A percentile compares a stretch with the other conserved stretches of the same genome.
These are phyloP conservation scores for Ustilago curta DNA, from an alignment of 1,284 basidiomycete species.

Conservation along the genomic window DNA sequence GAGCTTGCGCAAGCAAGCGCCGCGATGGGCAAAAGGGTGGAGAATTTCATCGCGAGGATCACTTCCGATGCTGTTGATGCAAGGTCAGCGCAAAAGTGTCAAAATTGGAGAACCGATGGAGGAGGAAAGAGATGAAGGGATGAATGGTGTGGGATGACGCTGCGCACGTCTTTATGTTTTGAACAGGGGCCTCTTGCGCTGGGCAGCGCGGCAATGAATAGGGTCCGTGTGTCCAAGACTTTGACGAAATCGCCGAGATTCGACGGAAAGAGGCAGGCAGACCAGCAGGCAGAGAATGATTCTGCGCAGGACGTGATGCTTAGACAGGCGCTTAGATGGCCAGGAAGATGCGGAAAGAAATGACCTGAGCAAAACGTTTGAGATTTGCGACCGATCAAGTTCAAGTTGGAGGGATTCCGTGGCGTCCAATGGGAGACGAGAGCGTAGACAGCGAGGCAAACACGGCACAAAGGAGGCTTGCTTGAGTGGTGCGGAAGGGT, in stretches of 20 bases:
- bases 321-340: too few species aligned
- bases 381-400: not conserved
- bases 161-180: slow-evolving; percentile 3
- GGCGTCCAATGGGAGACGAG: not conserved
- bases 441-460: not conserved
- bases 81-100: not conserved
- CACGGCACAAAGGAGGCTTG: not conserved
- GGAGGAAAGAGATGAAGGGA: not conserved
- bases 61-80: not conserved
- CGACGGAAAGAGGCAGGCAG: too few species aligned
- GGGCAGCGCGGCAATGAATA: not conserved
- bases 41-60: slow-evolving; percentile 27
- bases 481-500: not conserved
- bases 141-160: not conserved
- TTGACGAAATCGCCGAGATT: not conserved
- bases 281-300: too few species aligned
- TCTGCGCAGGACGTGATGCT: too few species aligned
- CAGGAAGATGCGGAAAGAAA: too few species aligned
- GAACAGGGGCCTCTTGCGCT: not conserved
- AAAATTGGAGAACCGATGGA: not conserved
- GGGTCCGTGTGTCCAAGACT: not conserved
- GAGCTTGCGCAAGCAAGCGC: slow-evolving; percentile 30
- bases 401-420: not conserved
- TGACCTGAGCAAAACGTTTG: too few species aligned
- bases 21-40: slow-evolving; percentile 26